Conservation (phyloP, 2,329 filamentous ascomycete genomes). For the Cytospora schulzeri region DNA sequence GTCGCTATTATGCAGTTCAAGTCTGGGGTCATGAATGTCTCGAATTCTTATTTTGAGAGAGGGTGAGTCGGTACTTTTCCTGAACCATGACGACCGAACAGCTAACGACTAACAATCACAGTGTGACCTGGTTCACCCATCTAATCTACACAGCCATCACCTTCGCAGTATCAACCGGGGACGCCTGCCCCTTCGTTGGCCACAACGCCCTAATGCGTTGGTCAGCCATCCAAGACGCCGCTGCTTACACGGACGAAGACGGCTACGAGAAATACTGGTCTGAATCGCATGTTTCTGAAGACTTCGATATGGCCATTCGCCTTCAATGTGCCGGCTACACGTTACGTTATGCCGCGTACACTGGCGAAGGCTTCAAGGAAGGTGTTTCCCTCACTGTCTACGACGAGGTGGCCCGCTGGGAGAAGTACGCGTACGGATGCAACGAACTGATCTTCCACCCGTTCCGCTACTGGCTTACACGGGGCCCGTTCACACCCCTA, state of each 20-base stretch:
- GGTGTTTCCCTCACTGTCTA: constrained; percentile 83
- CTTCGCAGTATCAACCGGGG: constrained; percentile 73
- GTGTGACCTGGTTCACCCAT: constrained; percentile 75
- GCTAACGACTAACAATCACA: not conserved
- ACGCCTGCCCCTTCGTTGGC: constrained; percentile 77
- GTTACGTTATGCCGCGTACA: constrained; percentile 70
- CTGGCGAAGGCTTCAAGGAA: constrained; percentile 74
- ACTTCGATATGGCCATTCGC: constrained; percentile 80
- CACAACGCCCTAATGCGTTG: constrained; percentile 78
- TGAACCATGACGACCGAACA: not conserved
- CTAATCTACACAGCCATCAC: constrained; percentile 73
- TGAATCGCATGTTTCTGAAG: constrained; percentile 76
- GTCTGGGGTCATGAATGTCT: constrained; percentile 77
- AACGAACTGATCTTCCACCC: constrained; percentile 78
- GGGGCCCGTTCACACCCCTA: constrained; percentile 66
- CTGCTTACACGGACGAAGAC: constrained; percentile 65
- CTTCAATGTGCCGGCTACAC: constrained; percentile 72
- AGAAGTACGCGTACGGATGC: constrained; percentile 85
- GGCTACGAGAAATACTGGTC: constrained; percentile 82
- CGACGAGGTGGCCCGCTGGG: constrained; percentile 81
- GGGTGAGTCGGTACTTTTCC: constrained; percentile 37
- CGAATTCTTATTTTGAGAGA: constrained; percentile 72
- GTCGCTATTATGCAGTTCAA: constrained; percentile 73
- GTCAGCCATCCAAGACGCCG: constrained; percentile 73
- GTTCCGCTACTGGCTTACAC: constrained; percentile 60